Evolutionary conservation across 371 early-diverging fungal genomes (phyloP), one percentile per base, ranked within the genome.

Genomic region (Haplosporangium sp.): DNA sequence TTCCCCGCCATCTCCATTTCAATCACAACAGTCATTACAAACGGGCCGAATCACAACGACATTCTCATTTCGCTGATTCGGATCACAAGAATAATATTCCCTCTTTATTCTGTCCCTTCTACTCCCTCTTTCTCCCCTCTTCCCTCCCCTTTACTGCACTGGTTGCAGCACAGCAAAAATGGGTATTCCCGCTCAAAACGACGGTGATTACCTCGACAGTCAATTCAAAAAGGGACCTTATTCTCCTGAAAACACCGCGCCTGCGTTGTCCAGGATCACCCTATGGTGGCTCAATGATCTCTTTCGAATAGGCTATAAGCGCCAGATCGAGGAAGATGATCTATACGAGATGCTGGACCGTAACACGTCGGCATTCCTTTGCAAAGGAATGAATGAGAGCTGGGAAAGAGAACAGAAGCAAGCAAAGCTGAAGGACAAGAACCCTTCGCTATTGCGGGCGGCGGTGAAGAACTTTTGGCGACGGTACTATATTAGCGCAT

Each of bases 301-400:
- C 55, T 68, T 84, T 50, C 29, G 23, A 18, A 61, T 51, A 7
- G 84, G 84, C 0, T 82, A 82, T 43, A 58, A 68, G 45, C 62
- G 72, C 5, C 83, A 74, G 21, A 45, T 84, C n/a, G 80, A 75
- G 37, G 80, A 82, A 48, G 80, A 82, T 36, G 84, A 84, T 63
- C 63, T 84, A 23, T 84, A 82, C 55, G 74, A 73, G 55, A 69
- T 84, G 68, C 61, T 69, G 23, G 83, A 82, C 40, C 48, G 29
- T 20, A 55, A 76, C 46, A 63, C 60, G 23, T 54, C 83, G 0
- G 54, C 56, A 1, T 41, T 55, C 18, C 43, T 84, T 11, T 53
- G 67, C 2, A 29, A 37, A 16, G 18, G 20, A 12, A 52, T 82
- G 40, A 20, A 14, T 6, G 56, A 60, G 12, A 52, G 45, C 9